Base-by-base conservation (phyloP, 129 eudicot species). In the Pittosporum tobira region DNA sequence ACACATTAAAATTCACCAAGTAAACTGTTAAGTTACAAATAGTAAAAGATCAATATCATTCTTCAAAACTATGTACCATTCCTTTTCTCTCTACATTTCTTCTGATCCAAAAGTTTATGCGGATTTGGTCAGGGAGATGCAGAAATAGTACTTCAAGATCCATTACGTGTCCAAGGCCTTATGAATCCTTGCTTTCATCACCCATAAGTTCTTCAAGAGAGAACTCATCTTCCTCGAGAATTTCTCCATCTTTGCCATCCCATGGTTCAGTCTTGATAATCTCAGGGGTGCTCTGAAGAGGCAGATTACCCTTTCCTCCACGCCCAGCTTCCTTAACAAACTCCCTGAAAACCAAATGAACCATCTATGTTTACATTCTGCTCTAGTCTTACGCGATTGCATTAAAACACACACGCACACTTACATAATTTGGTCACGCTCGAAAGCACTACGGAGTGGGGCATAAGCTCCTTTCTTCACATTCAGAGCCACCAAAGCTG, bases 201-300 rank as follows among this genome's bases (percentile, higher is more conserved):
- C 76, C 86, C 95, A 90, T 85, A 10, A 90, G 88, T 71, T 90
- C 97, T 44, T 85, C 95, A 16, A 90, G 94, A 3, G 95, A 85
- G 61, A 90, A 85, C 51, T 90, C 97, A 43, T 90, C 97, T 67
- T 85, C 97, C 75, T 90, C 94, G 0, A 82, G 63, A 21, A 85
- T 67, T 70, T 82, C 77, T 30, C 98, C 95, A 50, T 90, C 98
- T 74, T 90, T 80, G 4, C 98, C 98, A 34, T 90, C 98, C 98
- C 98, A 90, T 0, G 87, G 74, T 55, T 83, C 90, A 1, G 71
- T 91, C 65, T 79, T 69, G 51, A 71, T 72, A 51, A 91, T 64
- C 50, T 31, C 62, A 0, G 96, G 96, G 44, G 79, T 74, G 26
- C 71, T 75, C 1, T 57, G 70, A 28, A 91, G 57, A 11, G 94